Conservation (phyloP, 495 filamentous ascomycete genomes). For the Chaetomidium leptoderma region DNA sequence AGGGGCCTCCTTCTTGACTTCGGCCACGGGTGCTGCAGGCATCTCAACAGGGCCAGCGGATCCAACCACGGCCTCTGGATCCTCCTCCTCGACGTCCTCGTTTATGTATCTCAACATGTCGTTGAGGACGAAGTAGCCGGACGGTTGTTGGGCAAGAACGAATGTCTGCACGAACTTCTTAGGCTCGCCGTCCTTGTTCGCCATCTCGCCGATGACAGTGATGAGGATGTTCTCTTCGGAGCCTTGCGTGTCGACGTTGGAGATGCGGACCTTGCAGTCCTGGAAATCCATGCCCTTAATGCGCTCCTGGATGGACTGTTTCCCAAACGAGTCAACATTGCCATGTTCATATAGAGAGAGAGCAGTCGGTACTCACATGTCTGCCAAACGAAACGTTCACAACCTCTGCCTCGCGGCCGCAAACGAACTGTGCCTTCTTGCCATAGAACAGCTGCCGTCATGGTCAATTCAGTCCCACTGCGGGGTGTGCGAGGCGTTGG, state of each 20-base stretch:
- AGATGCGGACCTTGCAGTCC: slow-evolving; percentile 95
- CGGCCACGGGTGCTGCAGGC: slow-evolving; percentile 42
- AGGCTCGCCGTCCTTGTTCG: slow-evolving; percentile 81
- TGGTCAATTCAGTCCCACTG: slow-evolving; percentile 1
- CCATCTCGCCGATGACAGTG: slow-evolving; percentile 96
- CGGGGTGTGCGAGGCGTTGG: slow-evolving; percentile 2
- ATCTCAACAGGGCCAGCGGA: slow-evolving; percentile 44
- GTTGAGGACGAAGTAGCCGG: slow-evolving; percentile 96
- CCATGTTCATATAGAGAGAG: not conserved
- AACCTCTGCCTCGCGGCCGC: slow-evolving; percentile 81
- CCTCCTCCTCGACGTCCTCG: slow-evolving; percentile 63
- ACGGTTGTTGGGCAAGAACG: slow-evolving; percentile 90
- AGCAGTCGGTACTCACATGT: slow-evolving; percentile 55
- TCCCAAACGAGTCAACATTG: slow-evolving; percentile 13
- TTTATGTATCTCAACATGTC: slow-evolving; percentile 93
- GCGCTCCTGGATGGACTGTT: slow-evolving; percentile 83
- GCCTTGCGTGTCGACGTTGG: slow-evolving; percentile 94
- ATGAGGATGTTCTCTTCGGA: slow-evolving; percentile 91
- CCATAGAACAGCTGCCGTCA: slow-evolving; percentile 64
- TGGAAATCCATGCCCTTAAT: slow-evolving; percentile 92
- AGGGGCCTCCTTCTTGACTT: slow-evolving; percentile 23
- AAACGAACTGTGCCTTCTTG: slow-evolving; percentile 76
- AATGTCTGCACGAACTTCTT: slow-evolving; percentile 99
- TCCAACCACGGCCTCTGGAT: slow-evolving; percentile 39
- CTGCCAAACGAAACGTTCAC: slow-evolving; percentile 78